These are phyloP conservation scores for Kitagawia praeruptora DNA, from an alignment of 129 eudicot genomes.

Conservation along the genomic window DNA sequence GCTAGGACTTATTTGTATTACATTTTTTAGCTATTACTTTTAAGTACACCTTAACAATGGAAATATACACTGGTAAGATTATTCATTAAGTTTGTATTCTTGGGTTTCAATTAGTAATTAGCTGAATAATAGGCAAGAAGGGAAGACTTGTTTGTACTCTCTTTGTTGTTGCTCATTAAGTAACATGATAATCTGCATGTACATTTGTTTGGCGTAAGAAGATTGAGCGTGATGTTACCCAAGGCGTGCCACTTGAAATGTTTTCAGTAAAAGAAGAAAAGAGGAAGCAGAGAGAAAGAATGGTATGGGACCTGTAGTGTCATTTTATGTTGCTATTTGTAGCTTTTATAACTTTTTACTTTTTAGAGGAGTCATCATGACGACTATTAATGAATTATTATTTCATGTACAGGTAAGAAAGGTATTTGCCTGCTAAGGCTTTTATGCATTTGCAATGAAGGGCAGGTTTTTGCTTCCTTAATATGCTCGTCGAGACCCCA, in stretches of 20 bases:
- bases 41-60: neutral
- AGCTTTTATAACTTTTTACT: neutral
- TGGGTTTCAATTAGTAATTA: neutral
- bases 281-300: slow-evolving; percentile 71
- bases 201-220: slow-evolving; percentile 96
- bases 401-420: neutral
- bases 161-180: neutral
- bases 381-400: neutral
- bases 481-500: neutral
- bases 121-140: neutral
- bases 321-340: neutral
- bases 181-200: slow-evolving; percentile 9
- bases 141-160: neutral
- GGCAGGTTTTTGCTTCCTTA: neutral
- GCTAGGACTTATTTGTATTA: neutral
- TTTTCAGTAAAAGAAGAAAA: slow-evolving; percentile 80
- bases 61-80: neutral
- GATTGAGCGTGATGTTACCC: slow-evolving; percentile 79
- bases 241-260: slow-evolving; percentile 76
- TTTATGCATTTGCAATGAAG: neutral
- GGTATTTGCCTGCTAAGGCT: neutral
- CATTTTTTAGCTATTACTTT: neutral
- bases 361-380: neutral
- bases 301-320: slow-evolving; percentile 37
- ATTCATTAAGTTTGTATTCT: neutral